A percentile compares a stretch with the other conserved stretches of the same genome.
Conservation (phyloP, 805 yeast species). For the Sugiyamaella floridensis region DNA sequence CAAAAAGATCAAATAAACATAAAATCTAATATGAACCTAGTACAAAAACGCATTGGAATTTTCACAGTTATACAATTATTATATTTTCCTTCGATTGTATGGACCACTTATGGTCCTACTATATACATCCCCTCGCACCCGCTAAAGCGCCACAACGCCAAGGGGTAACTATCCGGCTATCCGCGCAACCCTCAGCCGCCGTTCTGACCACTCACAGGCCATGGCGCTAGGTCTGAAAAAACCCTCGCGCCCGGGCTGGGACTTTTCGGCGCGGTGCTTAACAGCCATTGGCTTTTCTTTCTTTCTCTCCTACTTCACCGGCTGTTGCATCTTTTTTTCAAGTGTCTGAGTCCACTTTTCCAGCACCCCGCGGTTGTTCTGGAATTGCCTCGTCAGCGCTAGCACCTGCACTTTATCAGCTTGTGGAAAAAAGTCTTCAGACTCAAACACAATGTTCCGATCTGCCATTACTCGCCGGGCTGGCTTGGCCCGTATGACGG, state of each 20-base stretch:
- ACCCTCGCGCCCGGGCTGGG: neutral
- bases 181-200: neutral
- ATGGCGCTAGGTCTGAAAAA: neutral
- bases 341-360: neutral
- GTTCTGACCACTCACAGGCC: constrained; percentile 4
- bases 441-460: constrained; percentile 30
- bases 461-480: constrained; percentile 36
- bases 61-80: no score
- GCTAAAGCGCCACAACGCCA: neutral
- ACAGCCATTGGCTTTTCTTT: constrained; percentile 1
- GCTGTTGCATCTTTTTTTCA: constrained; percentile 3
- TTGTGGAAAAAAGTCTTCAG: constrained; percentile 2
- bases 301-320: constrained; percentile 1
- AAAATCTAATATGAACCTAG: no score
- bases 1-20: no score
- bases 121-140: neutral
- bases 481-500: constrained; percentile 29
- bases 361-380: neutral
- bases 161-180: neutral
- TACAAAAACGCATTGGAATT: no score
- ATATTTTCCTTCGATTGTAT: no score
- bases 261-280: neutral
- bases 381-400: neutral
- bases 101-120: no score
- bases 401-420: neutral